A percentile compares a stretch with the other conserved stretches of the same genome.
Evolutionary conservation across 2,329 filamentous ascomycete genomes (phyloP).

Genomic region (Fusarium redolens): DNA sequence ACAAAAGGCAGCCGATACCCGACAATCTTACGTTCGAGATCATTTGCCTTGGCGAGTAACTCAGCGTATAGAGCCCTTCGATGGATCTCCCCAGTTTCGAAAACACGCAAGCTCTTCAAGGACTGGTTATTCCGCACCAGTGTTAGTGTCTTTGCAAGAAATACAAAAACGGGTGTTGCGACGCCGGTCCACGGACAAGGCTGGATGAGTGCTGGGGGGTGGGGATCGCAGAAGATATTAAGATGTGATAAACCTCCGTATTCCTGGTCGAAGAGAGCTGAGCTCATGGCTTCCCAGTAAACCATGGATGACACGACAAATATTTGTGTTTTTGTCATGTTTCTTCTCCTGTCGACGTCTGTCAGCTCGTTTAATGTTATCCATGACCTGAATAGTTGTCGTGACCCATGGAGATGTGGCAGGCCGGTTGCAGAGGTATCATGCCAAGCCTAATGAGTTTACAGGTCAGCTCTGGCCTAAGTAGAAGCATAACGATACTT

Average conservation of each 20-base stretch:
- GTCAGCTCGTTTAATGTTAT: background rate
- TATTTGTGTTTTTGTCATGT: constrained; percentile 1
- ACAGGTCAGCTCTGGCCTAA: accelerated
- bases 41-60: constrained; percentile 4
- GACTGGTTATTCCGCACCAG: constrained; percentile 15
- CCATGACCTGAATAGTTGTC: constrained; percentile 25
- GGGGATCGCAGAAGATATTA: background rate
- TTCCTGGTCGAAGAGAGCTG: constrained; percentile 26
- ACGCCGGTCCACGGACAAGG: constrained; percentile 31
- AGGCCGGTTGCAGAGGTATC: constrained; percentile 11
- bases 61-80: background rate
- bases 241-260: constrained; percentile 17
- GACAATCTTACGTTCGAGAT: background rate
- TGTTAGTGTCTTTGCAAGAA: constrained; percentile 1
- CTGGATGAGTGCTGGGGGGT: background rate
- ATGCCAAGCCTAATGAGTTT: constrained; percentile 17
- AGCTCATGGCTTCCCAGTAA: constrained; percentile 34
- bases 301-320: constrained; percentile 31
- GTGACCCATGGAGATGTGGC: constrained; percentile 19
- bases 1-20: constrained; percentile 4
- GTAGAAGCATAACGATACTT: accelerated
- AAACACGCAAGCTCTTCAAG: background rate
- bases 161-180: constrained; percentile 19
- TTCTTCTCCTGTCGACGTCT: background rate
- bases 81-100: background rate